Percentiles rank a stretch among this genome's conserved stretches.
phyloP scores from a whole-genome alignment of 2,329 filamentous ascomycete species.

The Fusarium sp. region DNA sequence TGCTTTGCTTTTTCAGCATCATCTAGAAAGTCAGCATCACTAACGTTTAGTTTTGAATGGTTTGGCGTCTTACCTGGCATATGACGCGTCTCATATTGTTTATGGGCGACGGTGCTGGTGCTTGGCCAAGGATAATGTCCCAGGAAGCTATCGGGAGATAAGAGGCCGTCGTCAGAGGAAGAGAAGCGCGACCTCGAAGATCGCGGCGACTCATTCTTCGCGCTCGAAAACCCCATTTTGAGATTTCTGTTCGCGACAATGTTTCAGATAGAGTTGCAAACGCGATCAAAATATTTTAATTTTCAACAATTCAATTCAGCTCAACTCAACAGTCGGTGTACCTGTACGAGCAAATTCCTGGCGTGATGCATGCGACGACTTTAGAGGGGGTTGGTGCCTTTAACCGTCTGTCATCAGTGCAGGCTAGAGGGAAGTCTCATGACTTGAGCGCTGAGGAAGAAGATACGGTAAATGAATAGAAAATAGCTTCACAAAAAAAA shows the following conservation, averaged over 20 bases:
- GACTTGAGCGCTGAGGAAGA: slow-evolving; percentile 6
- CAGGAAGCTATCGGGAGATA: slow-evolving; percentile 30
- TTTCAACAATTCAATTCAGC: background rate
- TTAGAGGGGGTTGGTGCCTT: slow-evolving; percentile 20
- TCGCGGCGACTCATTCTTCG: slow-evolving; percentile 24
- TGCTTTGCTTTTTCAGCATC: slow-evolving; percentile 24
- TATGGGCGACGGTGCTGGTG: slow-evolving; percentile 31
- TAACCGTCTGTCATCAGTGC: slow-evolving; percentile 26
- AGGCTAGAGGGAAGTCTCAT: slow-evolving; percentile 26
- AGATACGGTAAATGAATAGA: slow-evolving; percentile 7
- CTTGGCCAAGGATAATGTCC: slow-evolving; percentile 37
- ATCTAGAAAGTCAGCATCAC: slow-evolving; percentile 20
- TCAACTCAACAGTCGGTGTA: slow-evolving; percentile 34
- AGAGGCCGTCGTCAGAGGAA: slow-evolving; percentile 26
- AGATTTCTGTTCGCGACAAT: slow-evolving; percentile 1
- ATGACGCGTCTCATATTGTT: slow-evolving; percentile 25
- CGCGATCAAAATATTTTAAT: background rate
- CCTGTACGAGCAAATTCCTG: slow-evolving; percentile 11
- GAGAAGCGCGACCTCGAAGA: slow-evolving; percentile 31
- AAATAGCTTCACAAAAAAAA: background rate
- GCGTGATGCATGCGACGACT: slow-evolving; percentile 35
- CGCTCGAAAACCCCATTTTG: slow-evolving; percentile 17
- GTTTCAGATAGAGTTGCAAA: slow-evolving; percentile 9
- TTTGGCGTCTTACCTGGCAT: slow-evolving; percentile 18
- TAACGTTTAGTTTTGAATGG: too few relatives aligned